A percentile compares a stretch with the other conserved stretches of the same genome.
These are phyloP conservation scores for Rhododendron ferrugineum DNA, from an alignment of 148 eudicot genomes.

Conservation along the genomic window DNA sequence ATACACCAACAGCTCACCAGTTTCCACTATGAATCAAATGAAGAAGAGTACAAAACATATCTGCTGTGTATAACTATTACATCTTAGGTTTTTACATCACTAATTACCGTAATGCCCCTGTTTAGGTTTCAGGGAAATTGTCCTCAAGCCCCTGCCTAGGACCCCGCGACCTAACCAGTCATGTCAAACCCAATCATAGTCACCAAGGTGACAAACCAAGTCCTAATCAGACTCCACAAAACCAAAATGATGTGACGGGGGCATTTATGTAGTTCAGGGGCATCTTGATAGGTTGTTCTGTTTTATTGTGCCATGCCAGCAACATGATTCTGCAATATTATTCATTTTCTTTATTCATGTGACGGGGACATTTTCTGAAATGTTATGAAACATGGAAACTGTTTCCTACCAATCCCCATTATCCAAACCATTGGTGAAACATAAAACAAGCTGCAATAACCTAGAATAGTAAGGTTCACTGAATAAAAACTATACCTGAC, in stretches of 20 bases:
- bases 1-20: not conserved
- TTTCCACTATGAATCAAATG: not conserved
- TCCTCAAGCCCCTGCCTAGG: not conserved
- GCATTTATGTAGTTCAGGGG: not conserved
- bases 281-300: not conserved
- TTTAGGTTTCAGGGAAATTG: not conserved
- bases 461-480: not conserved
- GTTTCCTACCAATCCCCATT: too few species aligned
- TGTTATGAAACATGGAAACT: too few species aligned
- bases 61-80: not conserved
- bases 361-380: too few species aligned
- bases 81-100: not conserved
- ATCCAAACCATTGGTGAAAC: not conserved
- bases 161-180: not conserved
- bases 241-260: not conserved
- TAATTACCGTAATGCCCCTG: not conserved
- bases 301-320: not conserved
- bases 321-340: not conserved
- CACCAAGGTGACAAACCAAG: not conserved
- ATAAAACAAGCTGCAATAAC: not conserved
- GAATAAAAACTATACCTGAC: constrained; percentile 46
- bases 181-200: not conserved
- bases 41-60: not conserved
- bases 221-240: not conserved
- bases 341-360: too few species aligned